A percentile compares a stretch with the other conserved stretches of the same genome.
Conservation (phyloP, 371 early-diverging fungal genomes). For the Haplosporangium sp. region DNA sequence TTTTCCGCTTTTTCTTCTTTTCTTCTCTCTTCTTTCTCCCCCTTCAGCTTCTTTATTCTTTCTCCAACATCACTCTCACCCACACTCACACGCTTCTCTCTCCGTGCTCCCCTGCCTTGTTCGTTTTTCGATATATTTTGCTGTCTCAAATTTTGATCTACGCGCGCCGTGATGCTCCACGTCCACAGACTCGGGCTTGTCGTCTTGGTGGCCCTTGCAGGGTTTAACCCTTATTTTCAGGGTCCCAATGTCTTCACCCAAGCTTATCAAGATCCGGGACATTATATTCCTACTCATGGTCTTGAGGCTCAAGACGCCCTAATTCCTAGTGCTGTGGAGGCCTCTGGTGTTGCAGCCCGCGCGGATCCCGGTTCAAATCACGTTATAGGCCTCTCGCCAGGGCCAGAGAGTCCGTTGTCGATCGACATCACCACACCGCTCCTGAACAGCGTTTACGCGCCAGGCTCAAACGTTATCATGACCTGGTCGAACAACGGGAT, state of each 20-base stretch:
- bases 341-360: neutral
- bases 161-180: conserved; percentile 2
- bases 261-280: conserved; percentile 21
- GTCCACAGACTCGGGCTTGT: conserved; percentile 4
- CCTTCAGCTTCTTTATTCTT: neutral
- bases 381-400: neutral
- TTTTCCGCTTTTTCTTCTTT: neutral
- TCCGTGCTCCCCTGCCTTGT: neutral
- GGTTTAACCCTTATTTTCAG: conserved; percentile 2
- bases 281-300: conserved; percentile 17
- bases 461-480: conserved; percentile 31
- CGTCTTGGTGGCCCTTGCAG: conserved; percentile 11
- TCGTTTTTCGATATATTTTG: neutral
- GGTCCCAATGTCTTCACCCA: conserved; percentile 3
- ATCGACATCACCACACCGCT: conserved; percentile 31
- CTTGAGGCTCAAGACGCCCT: neutral
- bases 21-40: neutral
- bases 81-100: neutral
- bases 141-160: neutral
- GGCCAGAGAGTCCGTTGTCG: conserved; percentile 10
- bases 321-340: neutral
- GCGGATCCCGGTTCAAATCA: no score
- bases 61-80: neutral
- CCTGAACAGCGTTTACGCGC: conserved; percentile 29
- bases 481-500: conserved; percentile 29